phyloP scores from a whole-genome alignment of 257 asterid genomes.

The Solanum virginianum region DNA sequence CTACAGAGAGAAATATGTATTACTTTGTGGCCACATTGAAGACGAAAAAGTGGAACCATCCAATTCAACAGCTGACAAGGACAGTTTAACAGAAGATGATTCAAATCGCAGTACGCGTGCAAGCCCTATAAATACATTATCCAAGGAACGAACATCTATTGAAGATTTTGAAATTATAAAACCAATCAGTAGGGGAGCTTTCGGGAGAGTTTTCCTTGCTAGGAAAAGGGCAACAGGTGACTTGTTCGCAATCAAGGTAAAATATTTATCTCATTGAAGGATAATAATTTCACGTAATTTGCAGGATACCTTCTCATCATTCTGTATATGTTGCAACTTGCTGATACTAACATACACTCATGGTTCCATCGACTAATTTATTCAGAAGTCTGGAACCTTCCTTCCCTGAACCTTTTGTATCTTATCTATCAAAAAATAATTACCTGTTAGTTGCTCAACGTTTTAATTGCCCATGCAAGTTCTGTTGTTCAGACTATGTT shows the following conservation, averaged over 20 bases:
- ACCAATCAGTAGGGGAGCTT: slow-evolving; percentile 99
- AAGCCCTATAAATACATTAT: slow-evolving; percentile 75
- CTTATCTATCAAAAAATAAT: neutral
- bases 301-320: neutral
- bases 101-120: slow-evolving; percentile 76
- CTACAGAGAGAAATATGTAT: slow-evolving; percentile 88
- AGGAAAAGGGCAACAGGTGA: slow-evolving; percentile 96
- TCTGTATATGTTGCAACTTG: neutral
- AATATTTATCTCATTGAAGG: neutral
- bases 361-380: neutral
- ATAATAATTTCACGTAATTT: neutral
- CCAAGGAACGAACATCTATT: slow-evolving; percentile 87
- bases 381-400: neutral
- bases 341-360: neutral
- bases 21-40: slow-evolving; percentile 80
- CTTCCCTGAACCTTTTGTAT: neutral
- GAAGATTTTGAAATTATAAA: slow-evolving; percentile 97
- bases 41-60: slow-evolving; percentile 55
- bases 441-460: neutral
- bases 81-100: slow-evolving; percentile 71
- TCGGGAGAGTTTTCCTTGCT: slow-evolving; percentile 91
- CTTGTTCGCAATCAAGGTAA: slow-evolving; percentile 93
- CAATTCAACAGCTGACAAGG: slow-evolving; percentile 46
- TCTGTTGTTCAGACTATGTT: neutral
- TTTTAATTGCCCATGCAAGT: neutral